phyloP scores from a whole-genome alignment of 2,329 filamentous ascomycete genomes.

The Cercospora berteroae region DNA sequence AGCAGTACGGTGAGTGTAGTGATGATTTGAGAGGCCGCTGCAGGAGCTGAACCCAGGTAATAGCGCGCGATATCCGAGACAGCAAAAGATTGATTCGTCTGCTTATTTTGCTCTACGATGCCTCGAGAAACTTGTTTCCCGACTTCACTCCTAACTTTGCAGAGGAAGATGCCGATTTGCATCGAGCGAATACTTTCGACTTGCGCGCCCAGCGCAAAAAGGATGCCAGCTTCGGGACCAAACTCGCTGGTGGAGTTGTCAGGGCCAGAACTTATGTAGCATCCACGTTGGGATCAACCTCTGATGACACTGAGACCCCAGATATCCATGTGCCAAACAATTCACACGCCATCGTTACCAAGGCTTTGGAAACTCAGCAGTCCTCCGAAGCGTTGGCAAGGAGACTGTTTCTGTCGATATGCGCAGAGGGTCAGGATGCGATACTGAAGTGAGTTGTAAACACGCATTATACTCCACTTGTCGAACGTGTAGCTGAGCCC shows the following conservation, averaged over 20 bases:
- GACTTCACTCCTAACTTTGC: constrained; percentile 77
- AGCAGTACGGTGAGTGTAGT: constrained; percentile 55
- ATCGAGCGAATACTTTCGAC: constrained; percentile 62
- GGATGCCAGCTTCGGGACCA: constrained; percentile 51
- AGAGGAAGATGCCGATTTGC: constrained; percentile 78
- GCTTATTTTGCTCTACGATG: constrained; percentile 75
- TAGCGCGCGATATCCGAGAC: constrained; percentile 65
- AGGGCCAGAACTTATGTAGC: constrained; percentile 75
- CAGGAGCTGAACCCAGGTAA: constrained; percentile 37
- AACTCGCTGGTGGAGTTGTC: constrained; percentile 48
- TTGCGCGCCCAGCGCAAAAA: constrained; percentile 46
- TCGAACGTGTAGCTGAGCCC: background rate
- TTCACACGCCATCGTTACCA: constrained; percentile 30
- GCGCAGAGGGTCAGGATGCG: constrained; percentile 25
- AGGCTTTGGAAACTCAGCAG: constrained; percentile 31
- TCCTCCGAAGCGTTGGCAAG: constrained; percentile 35
- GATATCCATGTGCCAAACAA: constrained; percentile 58
- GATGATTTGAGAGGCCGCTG: background rate
- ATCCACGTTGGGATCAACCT: constrained; percentile 77
- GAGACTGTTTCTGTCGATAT: constrained; percentile 36
- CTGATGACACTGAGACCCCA: constrained; percentile 84
- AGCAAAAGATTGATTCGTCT: constrained; percentile 74
- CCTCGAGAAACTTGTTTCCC: constrained; percentile 74
- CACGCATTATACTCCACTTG: background rate
- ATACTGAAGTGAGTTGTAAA: constrained; percentile 20